Conservation (phyloP, 169 alveolate species). For the Plasmodium gaboni region DNA sequence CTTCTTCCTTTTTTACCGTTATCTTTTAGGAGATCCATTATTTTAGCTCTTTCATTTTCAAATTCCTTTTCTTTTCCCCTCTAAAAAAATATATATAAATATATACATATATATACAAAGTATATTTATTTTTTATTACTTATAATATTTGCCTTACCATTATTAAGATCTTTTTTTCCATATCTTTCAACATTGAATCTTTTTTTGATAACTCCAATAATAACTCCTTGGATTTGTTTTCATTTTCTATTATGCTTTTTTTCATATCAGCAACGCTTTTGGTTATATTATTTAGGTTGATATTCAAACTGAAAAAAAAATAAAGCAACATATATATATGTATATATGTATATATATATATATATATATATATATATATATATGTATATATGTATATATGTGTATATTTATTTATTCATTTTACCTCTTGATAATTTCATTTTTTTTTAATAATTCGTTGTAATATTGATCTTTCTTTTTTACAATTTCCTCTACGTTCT, state of each 20-base stretch:
- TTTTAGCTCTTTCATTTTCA: slow-evolving; percentile 25
- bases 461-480: slow-evolving; percentile 48
- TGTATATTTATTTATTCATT: too few species aligned
- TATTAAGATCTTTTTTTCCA: neutral
- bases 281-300: slow-evolving; percentile 27
- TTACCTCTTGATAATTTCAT: slow-evolving; percentile 40
- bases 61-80: slow-evolving; percentile 36
- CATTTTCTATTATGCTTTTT: slow-evolving; percentile 35
- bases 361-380: slow-evolving; percentile 1
- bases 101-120: slow-evolving; percentile 2
- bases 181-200: slow-evolving; percentile 25
- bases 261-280: slow-evolving; percentile 63
- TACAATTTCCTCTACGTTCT: slow-evolving; percentile 33
- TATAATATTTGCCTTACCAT: neutral
- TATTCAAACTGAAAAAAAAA: slow-evolving; percentile 24
- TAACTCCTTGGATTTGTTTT: slow-evolving; percentile 21
- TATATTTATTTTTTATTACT: slow-evolving; percentile 14
- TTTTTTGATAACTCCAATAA: slow-evolving; percentile 26
- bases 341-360: neutral
- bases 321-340: neutral
- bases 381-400: neutral
- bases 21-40: slow-evolving; percentile 32
- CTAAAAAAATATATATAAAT: slow-evolving; percentile 21
- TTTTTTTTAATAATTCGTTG: slow-evolving; percentile 43
- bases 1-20: slow-evolving; percentile 8